These are phyloP conservation scores for Chalciporus pseudorubinellus DNA, from an alignment of 768 basidiomycete species.

Conservation along the genomic window DNA sequence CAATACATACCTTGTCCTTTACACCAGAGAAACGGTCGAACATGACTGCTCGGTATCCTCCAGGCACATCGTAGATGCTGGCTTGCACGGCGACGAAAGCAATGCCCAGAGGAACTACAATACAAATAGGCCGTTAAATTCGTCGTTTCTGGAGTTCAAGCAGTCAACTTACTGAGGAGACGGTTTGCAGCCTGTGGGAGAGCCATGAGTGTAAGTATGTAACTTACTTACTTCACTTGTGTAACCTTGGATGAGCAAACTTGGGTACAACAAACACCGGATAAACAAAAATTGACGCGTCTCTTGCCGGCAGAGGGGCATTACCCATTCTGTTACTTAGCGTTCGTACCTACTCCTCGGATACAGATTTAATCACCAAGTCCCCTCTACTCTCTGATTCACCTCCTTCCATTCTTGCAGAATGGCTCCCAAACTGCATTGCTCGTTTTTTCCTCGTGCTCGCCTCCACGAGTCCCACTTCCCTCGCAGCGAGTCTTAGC, in stretches of 20 bases:
- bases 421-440: conserved; percentile 95
- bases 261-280: conserved; percentile 20
- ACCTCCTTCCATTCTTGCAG: conserved; percentile 75
- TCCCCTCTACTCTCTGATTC: conserved; percentile 54
- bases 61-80: conserved; percentile 73
- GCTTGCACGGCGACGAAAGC: conserved; percentile 45
- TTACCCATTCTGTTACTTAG: not conserved
- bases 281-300: conserved; percentile 20
- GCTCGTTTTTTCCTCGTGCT: conserved; percentile 83
- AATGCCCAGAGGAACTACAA: conserved; percentile 37
- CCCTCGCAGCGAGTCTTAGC: conserved; percentile 65
- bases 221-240: no score
- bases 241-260: no score
- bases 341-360: not conserved
- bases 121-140: conserved; percentile 8
- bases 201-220: conserved; percentile 40
- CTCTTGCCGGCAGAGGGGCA: not conserved
- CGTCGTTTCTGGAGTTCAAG: not conserved
- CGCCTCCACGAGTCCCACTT: conserved; percentile 74
- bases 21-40: conserved; percentile 97
- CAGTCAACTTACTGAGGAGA: conserved; percentile 42
- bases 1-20: conserved; percentile 59
- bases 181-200: conserved; percentile 48
- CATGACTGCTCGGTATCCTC: conserved; percentile 94
- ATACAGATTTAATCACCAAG: conserved; percentile 19